Conservation (phyloP, 768 basidiomycete genomes). For the Fibroporia radiculosa region DNA sequence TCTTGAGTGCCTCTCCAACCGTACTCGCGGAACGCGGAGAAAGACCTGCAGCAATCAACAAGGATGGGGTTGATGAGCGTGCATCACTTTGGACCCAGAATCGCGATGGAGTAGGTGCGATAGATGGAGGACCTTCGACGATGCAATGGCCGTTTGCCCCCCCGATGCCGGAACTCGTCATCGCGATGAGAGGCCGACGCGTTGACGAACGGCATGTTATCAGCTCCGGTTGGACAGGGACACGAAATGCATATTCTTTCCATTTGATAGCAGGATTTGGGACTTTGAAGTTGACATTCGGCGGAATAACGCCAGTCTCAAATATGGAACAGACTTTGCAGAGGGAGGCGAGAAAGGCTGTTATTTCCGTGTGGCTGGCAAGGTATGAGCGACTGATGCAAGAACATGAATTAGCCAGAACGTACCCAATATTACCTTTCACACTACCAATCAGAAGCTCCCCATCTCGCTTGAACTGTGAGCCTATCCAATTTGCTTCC, state of each 20-base stretch:
- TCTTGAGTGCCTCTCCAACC: not conserved
- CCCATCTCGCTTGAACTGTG: slow-evolving; percentile 24
- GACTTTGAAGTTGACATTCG: slow-evolving; percentile 29
- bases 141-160: slow-evolving; percentile 37
- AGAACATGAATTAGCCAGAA: not conserved
- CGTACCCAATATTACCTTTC: slow-evolving; percentile 40
- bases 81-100: not conserved
- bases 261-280: slow-evolving; percentile 34
- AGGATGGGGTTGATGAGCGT: too few relatives aligned
- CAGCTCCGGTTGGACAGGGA: slow-evolving; percentile 23
- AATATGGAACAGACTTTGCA: slow-evolving; percentile 36
- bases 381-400: not conserved
- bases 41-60: slow-evolving; percentile 6
- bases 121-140: slow-evolving; percentile 26
- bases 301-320: slow-evolving; percentile 28
- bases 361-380: slow-evolving; percentile 33
- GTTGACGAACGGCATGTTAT: slow-evolving; percentile 18
- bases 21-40: slow-evolving; percentile 8
- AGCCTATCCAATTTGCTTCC: slow-evolving; percentile 42
- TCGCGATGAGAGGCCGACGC: slow-evolving; percentile 27
- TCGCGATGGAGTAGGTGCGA: not conserved
- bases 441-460: slow-evolving; percentile 35
- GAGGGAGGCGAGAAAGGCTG: slow-evolving; percentile 37
- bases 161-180: slow-evolving; percentile 37
- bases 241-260: slow-evolving; percentile 29